Base-by-base conservation (phyloP, 2,329 filamentous ascomycete genomes). In the Paramyrothecium roridum region DNA sequence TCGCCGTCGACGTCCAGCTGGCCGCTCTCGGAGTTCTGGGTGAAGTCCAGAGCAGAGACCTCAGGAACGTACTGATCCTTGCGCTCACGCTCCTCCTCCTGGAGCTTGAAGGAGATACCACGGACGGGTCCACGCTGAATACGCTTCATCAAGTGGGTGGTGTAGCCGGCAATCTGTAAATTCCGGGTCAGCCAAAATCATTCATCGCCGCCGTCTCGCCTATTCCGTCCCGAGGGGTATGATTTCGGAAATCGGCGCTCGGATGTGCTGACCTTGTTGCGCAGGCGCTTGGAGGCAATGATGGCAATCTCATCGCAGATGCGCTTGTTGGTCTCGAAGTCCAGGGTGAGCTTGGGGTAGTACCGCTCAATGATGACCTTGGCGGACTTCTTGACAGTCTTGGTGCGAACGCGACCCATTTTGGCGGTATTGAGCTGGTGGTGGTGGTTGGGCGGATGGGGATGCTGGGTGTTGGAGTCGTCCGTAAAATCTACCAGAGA, bases 61-160 rank as follows among this genome's bases (percentile, higher is more conserved):
- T 99, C 95, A 74, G 95, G 95, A 66, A 99, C 95, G 84, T 97
- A 99, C 85, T 99, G 95, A 85, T 99, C 95, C 90, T 99, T 99
- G 78, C 95, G 90, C 84, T 99, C 95, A 86, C 95, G 91, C 89
- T 99, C 95, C 85, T 99, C 95, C 85, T 99, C 95, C 84, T 99
- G 95, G 60, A 99, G 91, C 88, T 99, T 99, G 93, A 99, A 99
- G 80, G 96, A 99, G 82, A 99, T 99, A 85, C 95, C 95, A 72
- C 95, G 96, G 80, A 99, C 95, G 66, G 95, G 95, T 66, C 95
- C 95, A 78, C 95, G 92, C 86, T 98, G 95, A 72, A 99, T 99
- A 81, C 95, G 95, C 89, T 98, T 98, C 96, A 99, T 99, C 80
- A 96, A 78, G 77, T 96, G 92, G 67, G 95, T 98, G 72, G 93